phyloP scores from a whole-genome alignment of 345 rosid genomes.

The Salix dunnii region DNA sequence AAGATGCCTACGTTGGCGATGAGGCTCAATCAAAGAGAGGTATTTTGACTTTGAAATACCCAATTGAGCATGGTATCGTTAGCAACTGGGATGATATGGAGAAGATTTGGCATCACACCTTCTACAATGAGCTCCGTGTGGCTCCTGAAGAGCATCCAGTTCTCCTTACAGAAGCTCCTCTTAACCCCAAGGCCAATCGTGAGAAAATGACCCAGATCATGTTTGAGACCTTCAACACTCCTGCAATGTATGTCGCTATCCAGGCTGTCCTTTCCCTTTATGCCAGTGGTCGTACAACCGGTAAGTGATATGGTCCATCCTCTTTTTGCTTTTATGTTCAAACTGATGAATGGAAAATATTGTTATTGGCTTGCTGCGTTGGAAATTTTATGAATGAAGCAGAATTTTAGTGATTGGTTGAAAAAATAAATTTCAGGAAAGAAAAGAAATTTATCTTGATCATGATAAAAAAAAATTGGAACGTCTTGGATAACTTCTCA shows the following conservation, averaged over 20 bases:
- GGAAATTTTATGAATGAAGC: neutral
- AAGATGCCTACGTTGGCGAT: constrained; percentile 70
- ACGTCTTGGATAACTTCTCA: neutral
- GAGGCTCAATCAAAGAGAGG: constrained; percentile 73
- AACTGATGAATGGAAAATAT: neutral
- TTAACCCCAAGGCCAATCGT: constrained; percentile 73
- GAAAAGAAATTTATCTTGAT: neutral
- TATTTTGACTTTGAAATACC: constrained; percentile 59
- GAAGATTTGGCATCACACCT: constrained; percentile 61
- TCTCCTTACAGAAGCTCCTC: constrained; percentile 75
- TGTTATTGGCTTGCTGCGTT: neutral
- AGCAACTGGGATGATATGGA: constrained; percentile 71
- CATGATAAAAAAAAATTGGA: neutral
- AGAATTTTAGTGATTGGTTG: neutral
- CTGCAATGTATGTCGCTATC: constrained; percentile 59
- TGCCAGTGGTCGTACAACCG: constrained; percentile 78
- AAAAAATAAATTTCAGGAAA: neutral
- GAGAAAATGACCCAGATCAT: constrained; percentile 71
- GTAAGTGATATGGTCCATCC: constrained; percentile 25
- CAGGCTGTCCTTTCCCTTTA: constrained; percentile 68
- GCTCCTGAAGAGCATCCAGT: constrained; percentile 77
- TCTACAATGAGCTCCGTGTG: constrained; percentile 67
- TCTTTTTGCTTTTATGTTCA: neutral
- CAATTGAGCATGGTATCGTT: constrained; percentile 62
- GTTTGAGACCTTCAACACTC: constrained; percentile 60